phyloP scores from a whole-genome alignment of 805 yeast species.

The Lachancea kluyveri region DNA sequence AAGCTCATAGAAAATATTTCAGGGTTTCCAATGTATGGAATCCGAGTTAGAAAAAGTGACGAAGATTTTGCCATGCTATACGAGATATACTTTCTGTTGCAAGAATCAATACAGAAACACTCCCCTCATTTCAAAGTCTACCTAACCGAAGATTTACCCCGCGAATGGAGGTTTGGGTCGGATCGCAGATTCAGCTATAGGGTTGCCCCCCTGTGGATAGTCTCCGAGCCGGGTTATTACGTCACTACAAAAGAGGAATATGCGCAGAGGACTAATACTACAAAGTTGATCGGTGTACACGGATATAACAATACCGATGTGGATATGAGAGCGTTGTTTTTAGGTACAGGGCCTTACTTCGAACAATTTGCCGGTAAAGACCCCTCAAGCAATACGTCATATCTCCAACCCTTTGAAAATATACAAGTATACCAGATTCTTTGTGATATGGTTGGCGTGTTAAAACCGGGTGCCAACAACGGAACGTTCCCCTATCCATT shows the following conservation, averaged over 20 bases:
- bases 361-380: constrained; percentile 25
- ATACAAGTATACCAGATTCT: constrained; percentile 67
- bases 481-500: constrained; percentile 1
- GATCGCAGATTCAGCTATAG: constrained; percentile 39
- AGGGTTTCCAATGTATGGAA: neutral
- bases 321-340: constrained; percentile 76
- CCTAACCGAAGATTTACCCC: constrained; percentile 47
- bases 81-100: constrained; percentile 1
- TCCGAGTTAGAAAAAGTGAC: constrained; percentile 3
- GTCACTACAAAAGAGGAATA: constrained; percentile 53
- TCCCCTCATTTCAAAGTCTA: constrained; percentile 41
- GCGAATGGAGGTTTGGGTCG: constrained; percentile 28
- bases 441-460: constrained; percentile 53
- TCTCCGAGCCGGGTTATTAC: constrained; percentile 79
- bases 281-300: constrained; percentile 53
- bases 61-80: constrained; percentile 2
- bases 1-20: neutral
- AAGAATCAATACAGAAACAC: neutral
- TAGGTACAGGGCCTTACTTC: constrained; percentile 80
- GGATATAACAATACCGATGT: constrained; percentile 77
- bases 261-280: constrained; percentile 31
- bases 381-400: constrained; percentile 5
- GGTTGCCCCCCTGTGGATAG: constrained; percentile 78
- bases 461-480: constrained; percentile 2
- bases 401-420: constrained; percentile 59